Percentiles rank a stretch among this genome's conserved stretches.
Evolutionary conservation across 345 rosid species (phyloP).

Genomic region (Gossypium mustelinum): DNA sequence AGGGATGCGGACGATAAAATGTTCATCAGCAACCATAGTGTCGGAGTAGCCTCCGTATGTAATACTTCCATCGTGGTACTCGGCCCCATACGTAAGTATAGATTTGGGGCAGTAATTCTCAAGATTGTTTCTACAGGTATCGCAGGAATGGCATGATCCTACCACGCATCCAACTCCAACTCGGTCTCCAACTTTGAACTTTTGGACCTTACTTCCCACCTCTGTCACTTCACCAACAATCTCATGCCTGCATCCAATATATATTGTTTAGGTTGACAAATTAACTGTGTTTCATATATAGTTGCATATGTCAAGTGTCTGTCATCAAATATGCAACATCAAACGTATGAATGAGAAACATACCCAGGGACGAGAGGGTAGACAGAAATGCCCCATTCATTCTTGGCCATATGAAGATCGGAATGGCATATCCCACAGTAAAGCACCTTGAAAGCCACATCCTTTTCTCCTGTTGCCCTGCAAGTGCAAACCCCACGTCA

Average conservation of each 20-base stretch:
- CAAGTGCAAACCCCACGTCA: neutral
- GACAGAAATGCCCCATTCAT: slow-evolving; percentile 40
- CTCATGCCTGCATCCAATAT: slow-evolving; percentile 29
- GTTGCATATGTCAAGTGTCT: no score
- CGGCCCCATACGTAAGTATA: slow-evolving; percentile 31
- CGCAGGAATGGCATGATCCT: slow-evolving; percentile 45
- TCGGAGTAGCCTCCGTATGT: slow-evolving; percentile 62
- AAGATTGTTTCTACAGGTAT: slow-evolving; percentile 35
- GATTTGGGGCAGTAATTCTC: slow-evolving; percentile 51
- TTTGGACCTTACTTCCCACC: slow-evolving; percentile 46
- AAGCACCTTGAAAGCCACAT: slow-evolving; percentile 19
- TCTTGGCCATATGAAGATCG: slow-evolving; percentile 39
- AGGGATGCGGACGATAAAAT: slow-evolving; percentile 46
- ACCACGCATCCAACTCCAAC: slow-evolving; percentile 54
- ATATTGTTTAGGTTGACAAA: no score
- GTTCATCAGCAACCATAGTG: slow-evolving; percentile 46
- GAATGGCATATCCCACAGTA: slow-evolving; percentile 54
- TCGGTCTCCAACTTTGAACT: slow-evolving; percentile 51
- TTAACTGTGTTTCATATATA: no score
- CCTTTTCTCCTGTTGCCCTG: slow-evolving; percentile 41
- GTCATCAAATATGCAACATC: no score
- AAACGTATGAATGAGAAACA: neutral
- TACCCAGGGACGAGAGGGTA: slow-evolving; percentile 63
- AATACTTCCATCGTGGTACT: slow-evolving; percentile 39
- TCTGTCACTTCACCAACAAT: slow-evolving; percentile 53